Evolutionary conservation across 2,329 filamentous ascomycete species (phyloP), one percentile per base, ranked within the genome.

Genomic region (Colletotrichum sp.): DNA sequence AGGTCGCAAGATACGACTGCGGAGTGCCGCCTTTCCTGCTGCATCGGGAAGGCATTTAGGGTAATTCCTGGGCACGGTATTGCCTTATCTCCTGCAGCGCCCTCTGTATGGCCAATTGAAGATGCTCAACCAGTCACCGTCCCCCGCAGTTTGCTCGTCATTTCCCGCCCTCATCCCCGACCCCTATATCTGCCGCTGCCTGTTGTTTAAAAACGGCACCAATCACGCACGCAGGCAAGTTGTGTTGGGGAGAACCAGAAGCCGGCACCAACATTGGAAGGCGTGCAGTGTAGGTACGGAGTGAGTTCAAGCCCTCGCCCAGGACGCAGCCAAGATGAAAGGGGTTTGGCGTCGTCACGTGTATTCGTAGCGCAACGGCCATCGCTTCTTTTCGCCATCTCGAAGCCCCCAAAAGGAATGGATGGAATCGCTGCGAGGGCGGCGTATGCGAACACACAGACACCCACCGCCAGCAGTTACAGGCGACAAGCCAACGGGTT

Each of bases 151-250:
- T 34, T 12, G 44, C 44, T 55, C 26, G 16, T 65, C 26, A 52
- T 57, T 66, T 62, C 30, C 22, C 13, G 44, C 44, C 44, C 44
- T 52, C 30, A 36, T 73, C 66, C 66, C 57, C 62, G 59, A 44
- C 68, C 62, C 72, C 70, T 65, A 39, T 64, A 73, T 73, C 73
- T 75, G 73, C 73, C 70, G 73, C 70, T 59, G 44, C 59, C 59
- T 59, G 44, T 62, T 73, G 34, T 63, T 65, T 32, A 18, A 57
- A 52, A 32, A 62, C n/a, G 24, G 55, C 70, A 59, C 73, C 73
- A 75, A 75, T 75, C 63, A 72, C 44, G 44, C 44, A 48, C 44
- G 5, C 18, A 48, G 44, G 44, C 18, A 48, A 44, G 44, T 48
- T 3, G 44, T 12, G 44, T 48, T 48, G 44, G 44, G 18, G 18